phyloP scores from a whole-genome alignment of 2,329 filamentous ascomycete species.

The Ophiostoma quercus region DNA sequence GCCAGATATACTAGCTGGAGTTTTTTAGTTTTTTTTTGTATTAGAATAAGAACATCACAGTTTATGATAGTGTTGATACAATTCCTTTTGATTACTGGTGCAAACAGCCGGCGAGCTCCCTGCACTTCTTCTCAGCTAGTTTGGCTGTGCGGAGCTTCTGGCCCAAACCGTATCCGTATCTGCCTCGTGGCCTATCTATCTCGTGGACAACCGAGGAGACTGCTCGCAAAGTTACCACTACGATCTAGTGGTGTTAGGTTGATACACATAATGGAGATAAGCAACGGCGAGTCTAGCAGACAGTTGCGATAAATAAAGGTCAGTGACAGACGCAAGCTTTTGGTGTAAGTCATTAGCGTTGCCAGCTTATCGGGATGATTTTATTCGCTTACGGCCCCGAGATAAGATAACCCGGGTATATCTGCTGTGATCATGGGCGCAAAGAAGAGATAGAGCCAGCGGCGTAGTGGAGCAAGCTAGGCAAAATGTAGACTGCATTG shows the following conservation, averaged over 20 bases:
- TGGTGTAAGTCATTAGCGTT: neutral
- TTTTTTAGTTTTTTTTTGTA: neutral
- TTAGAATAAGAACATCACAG: too few relatives aligned
- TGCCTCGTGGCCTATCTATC: slow-evolving; percentile 1
- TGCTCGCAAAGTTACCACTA: neutral
- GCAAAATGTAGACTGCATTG: neutral
- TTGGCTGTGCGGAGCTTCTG: neutral
- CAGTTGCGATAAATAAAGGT: neutral
- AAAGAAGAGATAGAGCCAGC: neutral
- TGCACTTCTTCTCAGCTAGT: neutral
- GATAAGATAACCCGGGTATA: neutral
- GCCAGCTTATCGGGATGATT: neutral
- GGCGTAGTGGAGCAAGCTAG: slow-evolving; percentile 1
- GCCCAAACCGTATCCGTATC: neutral
- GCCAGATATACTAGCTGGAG: neutral
- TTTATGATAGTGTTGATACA: neutral
- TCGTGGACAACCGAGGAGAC: neutral
- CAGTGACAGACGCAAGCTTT: neutral
- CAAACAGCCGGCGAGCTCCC: neutral
- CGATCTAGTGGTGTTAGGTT: neutral
- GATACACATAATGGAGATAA: neutral
- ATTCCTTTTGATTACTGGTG: slow-evolving; percentile 2
- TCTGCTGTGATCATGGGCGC: neutral
- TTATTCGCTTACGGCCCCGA: neutral
- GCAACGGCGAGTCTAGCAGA: neutral